Conservation (phyloP, 768 basidiomycete species). For the Leccinum broughii region DNA sequence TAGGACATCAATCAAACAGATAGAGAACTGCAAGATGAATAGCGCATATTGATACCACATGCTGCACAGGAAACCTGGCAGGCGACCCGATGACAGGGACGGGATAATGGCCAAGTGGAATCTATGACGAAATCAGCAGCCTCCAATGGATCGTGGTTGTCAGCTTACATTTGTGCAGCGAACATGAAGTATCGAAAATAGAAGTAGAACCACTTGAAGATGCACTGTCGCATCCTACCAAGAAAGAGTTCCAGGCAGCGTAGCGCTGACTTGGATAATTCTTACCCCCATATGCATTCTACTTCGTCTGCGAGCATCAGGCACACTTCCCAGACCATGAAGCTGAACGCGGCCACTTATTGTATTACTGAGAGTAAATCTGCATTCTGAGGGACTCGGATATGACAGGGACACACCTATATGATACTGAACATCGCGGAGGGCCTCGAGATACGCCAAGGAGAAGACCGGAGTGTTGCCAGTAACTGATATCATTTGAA, state of each 20-base stretch:
- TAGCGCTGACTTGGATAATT: no score
- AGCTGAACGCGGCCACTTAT: constrained; percentile 27
- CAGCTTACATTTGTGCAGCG: constrained; percentile 11
- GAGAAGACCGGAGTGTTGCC: constrained; percentile 1
- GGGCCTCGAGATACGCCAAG: constrained; percentile 4
- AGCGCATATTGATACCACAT: constrained; percentile 12
- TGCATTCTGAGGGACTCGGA: not conserved
- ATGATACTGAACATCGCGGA: constrained; percentile 10
- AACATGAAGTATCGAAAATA: constrained; percentile 22
- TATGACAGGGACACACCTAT: constrained; percentile 2
- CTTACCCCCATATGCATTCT: constrained; percentile 34
- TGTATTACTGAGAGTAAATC: not conserved
- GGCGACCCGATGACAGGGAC: constrained; percentile 10
- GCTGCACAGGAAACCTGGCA: constrained; percentile 6
- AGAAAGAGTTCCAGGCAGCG: not conserved
- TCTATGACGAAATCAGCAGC: constrained; percentile 5
- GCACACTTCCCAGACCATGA: constrained; percentile 32
- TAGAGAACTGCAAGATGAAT: constrained; percentile 9
- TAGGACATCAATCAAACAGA: constrained; percentile 20
- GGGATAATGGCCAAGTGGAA: constrained; percentile 9
- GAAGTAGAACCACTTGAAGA: constrained; percentile 19
- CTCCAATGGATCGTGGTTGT: not conserved
- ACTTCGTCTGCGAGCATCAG: constrained; percentile 27
- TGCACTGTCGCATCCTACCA: constrained; percentile 12
- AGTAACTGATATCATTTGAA: constrained; percentile 6